Conservation (phyloP, 192 early-diverging fungal species). For the Entomortierella lignicola region DNA sequence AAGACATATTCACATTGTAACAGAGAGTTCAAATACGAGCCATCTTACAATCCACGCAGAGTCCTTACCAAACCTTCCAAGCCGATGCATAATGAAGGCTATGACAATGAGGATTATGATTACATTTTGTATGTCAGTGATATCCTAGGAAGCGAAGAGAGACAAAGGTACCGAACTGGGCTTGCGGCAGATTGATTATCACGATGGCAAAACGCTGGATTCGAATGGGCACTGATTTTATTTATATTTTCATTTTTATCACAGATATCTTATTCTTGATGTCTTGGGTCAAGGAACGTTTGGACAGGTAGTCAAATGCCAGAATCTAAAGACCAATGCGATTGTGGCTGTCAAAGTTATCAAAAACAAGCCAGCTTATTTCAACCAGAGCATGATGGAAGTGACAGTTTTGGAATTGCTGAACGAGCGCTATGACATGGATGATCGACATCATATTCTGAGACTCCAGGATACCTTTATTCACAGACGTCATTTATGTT, state of each 20-base stretch:
- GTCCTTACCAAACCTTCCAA: conserved; percentile 96
- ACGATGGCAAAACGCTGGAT: too few relatives aligned
- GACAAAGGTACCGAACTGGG: conserved; percentile 73
- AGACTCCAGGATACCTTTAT: conserved; percentile 94
- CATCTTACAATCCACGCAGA: conserved; percentile 83
- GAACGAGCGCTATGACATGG: conserved; percentile 87
- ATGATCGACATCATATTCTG: conserved; percentile 91
- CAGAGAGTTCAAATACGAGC: conserved; percentile 85
- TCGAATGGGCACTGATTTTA: too few relatives aligned
- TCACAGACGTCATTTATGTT: conserved; percentile 91
- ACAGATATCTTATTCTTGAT: conserved; percentile 91
- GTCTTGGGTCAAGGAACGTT: conserved; percentile 97
- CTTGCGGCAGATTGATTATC: too few relatives aligned
- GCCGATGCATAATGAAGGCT: conserved; percentile 88
- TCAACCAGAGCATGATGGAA: conserved; percentile 98
- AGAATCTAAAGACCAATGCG: conserved; percentile 92
- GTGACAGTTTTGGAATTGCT: conserved; percentile 92
- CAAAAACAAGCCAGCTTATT: conserved; percentile 98
- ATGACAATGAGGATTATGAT: conserved; percentile 96
- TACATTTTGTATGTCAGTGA: conserved; percentile 98
- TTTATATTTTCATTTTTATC: neutral
- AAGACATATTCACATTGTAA: conserved; percentile 82
- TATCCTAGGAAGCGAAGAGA: conserved; percentile 90
- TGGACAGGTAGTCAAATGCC: conserved; percentile 98
- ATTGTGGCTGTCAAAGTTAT: conserved; percentile 96